Base-by-base conservation (phyloP, 225 moss, liverwort and hornwort species). In the Pseudoscleropodium purum region DNA sequence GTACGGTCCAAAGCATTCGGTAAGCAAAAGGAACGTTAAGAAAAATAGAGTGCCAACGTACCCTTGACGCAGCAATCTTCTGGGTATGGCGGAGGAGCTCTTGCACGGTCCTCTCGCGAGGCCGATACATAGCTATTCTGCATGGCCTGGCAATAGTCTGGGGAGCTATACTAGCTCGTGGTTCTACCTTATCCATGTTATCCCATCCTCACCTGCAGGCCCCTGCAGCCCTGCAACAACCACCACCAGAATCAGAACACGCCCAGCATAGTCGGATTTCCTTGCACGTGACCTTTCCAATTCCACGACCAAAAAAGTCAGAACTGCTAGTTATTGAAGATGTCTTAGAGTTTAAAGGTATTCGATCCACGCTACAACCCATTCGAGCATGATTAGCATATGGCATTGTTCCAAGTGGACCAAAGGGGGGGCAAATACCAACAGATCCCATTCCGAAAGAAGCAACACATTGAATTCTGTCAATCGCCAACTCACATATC, bases 1-100 rank as follows among this genome's bases (percentile, higher is more conserved):
- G 84, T n/a, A 47, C 24, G 52, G 69, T 83, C 20, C 68, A 45
- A 56, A 68, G 63, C 74, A 88, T 80, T 87, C 34, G 83, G 57
- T 26, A 69, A 83, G 54, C 68, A 61, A 51, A 79, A 69, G 52
- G 47, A 84, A 69, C 25, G 27, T 13, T 51, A 21, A 39, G 54
- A 85, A 56, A 81, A 81, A 81, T 66, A 45, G 45, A 65, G 54
- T 85, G 75, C 17, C 76, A 70, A 86, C 85, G 43, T 88, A 94
- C 94, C 92, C 86, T 81, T 52, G 93, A 89, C 64, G 83, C 89
- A 62, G 91, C 86, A 75, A 94, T 91, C 91, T 93, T 94, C 84
- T 90, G 92, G 20, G 94, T 92, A 87, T 88, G 90, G 75, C 91
- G 92, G 87, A 94, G 94, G 85, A 94, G 94, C 89, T 94, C 94